phyloP scores from a whole-genome alignment of 352 stramenopile genomes.

The Blastocystis sp. region DNA sequence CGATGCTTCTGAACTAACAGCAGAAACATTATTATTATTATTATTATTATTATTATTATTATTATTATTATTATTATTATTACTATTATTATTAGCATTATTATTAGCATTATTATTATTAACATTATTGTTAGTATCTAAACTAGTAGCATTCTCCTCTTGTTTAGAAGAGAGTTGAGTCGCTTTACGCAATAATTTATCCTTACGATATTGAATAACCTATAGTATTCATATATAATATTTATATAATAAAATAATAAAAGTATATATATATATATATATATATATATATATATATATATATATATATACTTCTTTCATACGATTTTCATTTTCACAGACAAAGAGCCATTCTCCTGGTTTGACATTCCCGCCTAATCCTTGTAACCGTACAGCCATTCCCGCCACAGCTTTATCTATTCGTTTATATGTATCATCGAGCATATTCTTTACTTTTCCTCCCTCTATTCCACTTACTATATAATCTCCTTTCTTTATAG shows the following conservation, averaged over 20 bases:
- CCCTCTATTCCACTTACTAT: constrained; percentile 80
- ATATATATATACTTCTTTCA: constrained; percentile 56
- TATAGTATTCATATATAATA: neutral
- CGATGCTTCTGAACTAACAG: neutral
- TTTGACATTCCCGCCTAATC: constrained; percentile 59
- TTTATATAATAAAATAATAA: neutral
- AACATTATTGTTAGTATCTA: too few species aligned
- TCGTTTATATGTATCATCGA: constrained; percentile 49
- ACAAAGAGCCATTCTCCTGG: constrained; percentile 56
- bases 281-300: constrained; percentile 46
- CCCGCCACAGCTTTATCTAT: constrained; percentile 67
- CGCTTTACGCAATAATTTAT: too few species aligned
- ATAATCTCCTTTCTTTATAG: constrained; percentile 69
- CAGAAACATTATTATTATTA: constrained; percentile 50
- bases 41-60: constrained; percentile 2
- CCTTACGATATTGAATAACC: neutral
- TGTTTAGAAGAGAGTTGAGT: too few species aligned
- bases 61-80: too few species aligned
- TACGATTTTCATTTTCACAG: constrained; percentile 54
- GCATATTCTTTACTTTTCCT: constrained; percentile 67
- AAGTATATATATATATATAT: neutral
- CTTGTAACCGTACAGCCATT: constrained; percentile 64
- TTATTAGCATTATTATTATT: too few species aligned
- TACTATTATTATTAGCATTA: too few species aligned
- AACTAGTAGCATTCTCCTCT: too few species aligned